These are phyloP conservation scores for Harringtonia aguacate DNA, from an alignment of 2,329 filamentous ascomycete species.

Conservation along the genomic window DNA sequence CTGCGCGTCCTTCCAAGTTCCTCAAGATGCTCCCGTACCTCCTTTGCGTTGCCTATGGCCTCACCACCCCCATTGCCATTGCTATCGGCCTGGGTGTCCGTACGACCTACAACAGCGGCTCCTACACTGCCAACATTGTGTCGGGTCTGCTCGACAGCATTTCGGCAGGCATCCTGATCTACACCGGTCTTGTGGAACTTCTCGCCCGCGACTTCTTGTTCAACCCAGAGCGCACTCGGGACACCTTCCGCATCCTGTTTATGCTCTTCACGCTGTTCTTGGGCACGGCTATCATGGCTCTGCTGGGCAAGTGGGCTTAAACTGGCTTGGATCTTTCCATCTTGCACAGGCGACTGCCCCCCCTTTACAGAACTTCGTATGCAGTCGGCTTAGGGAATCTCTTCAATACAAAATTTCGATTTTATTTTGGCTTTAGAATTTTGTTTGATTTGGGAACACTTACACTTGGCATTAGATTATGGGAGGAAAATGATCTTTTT, in stretches of 20 bases:
- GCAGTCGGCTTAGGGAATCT: too few species aligned
- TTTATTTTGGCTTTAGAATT: neutral
- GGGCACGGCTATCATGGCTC: slow-evolving; percentile 68
- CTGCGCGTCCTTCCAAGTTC: slow-evolving; percentile 52
- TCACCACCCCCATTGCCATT: slow-evolving; percentile 79
- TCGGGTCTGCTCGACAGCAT: slow-evolving; percentile 88
- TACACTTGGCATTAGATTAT: too few species aligned
- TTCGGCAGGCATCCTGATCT: slow-evolving; percentile 83
- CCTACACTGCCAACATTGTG: slow-evolving; percentile 54
- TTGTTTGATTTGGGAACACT: too few species aligned
- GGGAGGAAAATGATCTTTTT: too few species aligned
- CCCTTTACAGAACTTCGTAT: too few species aligned
- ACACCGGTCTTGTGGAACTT: slow-evolving; percentile 89
- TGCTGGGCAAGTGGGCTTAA: slow-evolving; percentile 79
- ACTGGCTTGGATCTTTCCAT: neutral
- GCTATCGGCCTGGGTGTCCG: slow-evolving; percentile 71
- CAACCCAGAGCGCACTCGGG: slow-evolving; percentile 71
- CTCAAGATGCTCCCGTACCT: slow-evolving; percentile 66
- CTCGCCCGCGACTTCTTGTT: slow-evolving; percentile 98
- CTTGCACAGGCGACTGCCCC: too few species aligned
- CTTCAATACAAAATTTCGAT: too few species aligned
- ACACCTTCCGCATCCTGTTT: slow-evolving; percentile 54
- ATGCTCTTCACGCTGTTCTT: slow-evolving; percentile 66
- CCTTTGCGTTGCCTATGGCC: slow-evolving; percentile 58
- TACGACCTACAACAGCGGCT: slow-evolving; percentile 48